Conservation (phyloP, 305 asterid species). For the Fraxinus nigra region DNA sequence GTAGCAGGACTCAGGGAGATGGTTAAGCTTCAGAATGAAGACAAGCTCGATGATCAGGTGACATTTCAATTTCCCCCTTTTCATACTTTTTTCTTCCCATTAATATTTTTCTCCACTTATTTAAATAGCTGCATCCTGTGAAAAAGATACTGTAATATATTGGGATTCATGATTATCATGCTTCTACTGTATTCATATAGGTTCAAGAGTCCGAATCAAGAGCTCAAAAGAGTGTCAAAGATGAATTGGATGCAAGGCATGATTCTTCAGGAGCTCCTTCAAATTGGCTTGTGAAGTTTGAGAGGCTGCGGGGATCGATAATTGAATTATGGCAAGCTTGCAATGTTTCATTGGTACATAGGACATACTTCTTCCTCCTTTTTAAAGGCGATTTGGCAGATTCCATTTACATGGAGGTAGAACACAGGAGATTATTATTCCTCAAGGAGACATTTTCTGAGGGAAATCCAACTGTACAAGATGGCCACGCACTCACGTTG, state of each 20-base stretch:
- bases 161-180: not conserved
- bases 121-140: not conserved
- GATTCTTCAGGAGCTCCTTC: slow-evolving; percentile 33
- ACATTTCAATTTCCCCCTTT: not conserved
- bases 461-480: slow-evolving; percentile 57
- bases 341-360: slow-evolving; percentile 69
- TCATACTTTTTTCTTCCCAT: not conserved
- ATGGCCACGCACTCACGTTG: slow-evolving; percentile 57
- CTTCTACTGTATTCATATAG: slow-evolving; percentile 24
- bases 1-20: slow-evolving; percentile 84
- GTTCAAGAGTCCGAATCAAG: slow-evolving; percentile 30
- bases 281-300: slow-evolving; percentile 68
- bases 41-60: slow-evolving; percentile 43
- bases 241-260: slow-evolving; percentile 42
- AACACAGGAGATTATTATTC: slow-evolving; percentile 67
- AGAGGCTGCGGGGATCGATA: slow-evolving; percentile 55
- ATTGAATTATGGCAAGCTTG: slow-evolving; percentile 75
- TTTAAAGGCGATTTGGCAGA: slow-evolving; percentile 69
- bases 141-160: not conserved
- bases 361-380: slow-evolving; percentile 87
- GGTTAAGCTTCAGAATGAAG: slow-evolving; percentile 68
- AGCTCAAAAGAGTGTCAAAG: slow-evolving; percentile 43
- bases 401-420: slow-evolving; percentile 92
- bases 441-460: slow-evolving; percentile 58
- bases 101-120: not conserved